Conservation (phyloP, 1,284 basidiomycete genomes). For the Laetiporus sulphureus region DNA sequence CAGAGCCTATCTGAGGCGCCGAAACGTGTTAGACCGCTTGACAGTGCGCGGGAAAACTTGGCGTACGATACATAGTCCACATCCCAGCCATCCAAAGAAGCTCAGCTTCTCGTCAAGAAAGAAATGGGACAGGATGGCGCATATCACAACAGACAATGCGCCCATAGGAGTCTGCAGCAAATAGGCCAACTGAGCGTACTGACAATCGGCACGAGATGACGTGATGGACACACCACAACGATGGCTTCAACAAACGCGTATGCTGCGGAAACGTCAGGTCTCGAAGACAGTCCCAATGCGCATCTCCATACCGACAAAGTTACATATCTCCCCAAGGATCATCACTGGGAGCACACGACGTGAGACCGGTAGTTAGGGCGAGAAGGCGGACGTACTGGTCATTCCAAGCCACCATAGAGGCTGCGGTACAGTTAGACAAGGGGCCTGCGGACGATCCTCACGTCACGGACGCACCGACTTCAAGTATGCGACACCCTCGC, state of each 20-base stretch:
- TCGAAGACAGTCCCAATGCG: conserved; percentile 17
- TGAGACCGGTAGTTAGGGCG: conserved; percentile 6
- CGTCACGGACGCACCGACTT: conserved; percentile 70
- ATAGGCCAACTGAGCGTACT: too few relatives aligned
- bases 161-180: conserved; percentile 98
- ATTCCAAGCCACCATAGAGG: conserved; percentile 85
- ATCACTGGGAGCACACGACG: conserved; percentile 46
- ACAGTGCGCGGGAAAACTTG: too few relatives aligned
- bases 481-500: conserved; percentile 93
- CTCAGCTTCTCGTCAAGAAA: conserved; percentile 91
- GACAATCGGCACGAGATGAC: conserved; percentile 5
- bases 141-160: conserved; percentile 93
- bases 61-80: conserved; percentile 74
- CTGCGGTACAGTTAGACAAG: conserved; percentile 26
- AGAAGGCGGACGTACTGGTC: conserved; percentile 45
- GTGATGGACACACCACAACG: conserved; percentile 62
- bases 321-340: conserved; percentile 77
- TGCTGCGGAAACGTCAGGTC: conserved; percentile 36
- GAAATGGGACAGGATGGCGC: conserved; percentile 88
- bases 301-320: conserved; percentile 60
- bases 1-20: conserved; percentile 70
- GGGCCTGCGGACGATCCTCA: not conserved
- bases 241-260: conserved; percentile 90
- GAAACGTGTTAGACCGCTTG: too few relatives aligned
- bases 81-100: conserved; percentile 92